phyloP scores from a whole-genome alignment of 768 basidiomycete species.

The Hortiboletus campestris region DNA sequence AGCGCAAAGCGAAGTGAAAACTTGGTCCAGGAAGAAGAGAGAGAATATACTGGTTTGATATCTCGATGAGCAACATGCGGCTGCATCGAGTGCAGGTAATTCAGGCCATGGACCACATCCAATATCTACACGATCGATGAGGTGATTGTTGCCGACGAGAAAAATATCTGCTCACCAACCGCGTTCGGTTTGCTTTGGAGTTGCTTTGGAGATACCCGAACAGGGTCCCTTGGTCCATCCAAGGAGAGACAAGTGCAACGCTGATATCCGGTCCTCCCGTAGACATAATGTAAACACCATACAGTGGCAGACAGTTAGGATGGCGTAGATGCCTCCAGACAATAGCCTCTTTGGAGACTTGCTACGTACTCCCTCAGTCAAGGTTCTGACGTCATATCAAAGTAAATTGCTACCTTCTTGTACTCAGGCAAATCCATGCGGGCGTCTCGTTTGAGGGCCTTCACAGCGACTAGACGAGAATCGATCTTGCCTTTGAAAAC shows the following conservation, averaged over 20 bases:
- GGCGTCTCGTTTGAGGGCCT: constrained; percentile 6
- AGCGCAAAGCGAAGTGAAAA: constrained; percentile 8
- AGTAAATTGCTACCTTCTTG: constrained; percentile 16
- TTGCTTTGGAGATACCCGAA: constrained; percentile 27
- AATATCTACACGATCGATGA: constrained; percentile 32
- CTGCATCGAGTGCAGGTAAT: constrained; percentile 41
- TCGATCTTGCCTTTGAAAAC: constrained; percentile 19
- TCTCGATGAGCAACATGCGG: constrained; percentile 37
- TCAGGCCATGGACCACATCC: constrained; percentile 43
- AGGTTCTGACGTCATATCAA: not conserved
- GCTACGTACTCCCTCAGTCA: constrained; percentile 7
- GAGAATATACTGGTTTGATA: constrained; percentile 29
- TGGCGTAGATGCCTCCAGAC: constrained; percentile 36
- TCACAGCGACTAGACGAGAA: constrained; percentile 31
- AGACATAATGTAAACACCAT: constrained; percentile 28
- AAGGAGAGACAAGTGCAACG: constrained; percentile 37
- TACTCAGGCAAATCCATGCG: not conserved
- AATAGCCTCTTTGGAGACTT: constrained; percentile 31
- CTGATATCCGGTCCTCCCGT: constrained; percentile 14
- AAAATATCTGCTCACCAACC: constrained; percentile 30
- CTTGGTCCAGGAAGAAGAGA: not conserved
- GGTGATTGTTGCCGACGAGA: not conserved
- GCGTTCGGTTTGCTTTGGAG: constrained; percentile 23
- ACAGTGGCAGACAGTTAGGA: constrained; percentile 36
- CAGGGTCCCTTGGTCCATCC: constrained; percentile 38